Evolutionary conservation across 148 eudicot genomes (phyloP).

Genomic region (Cornus kousa): DNA sequence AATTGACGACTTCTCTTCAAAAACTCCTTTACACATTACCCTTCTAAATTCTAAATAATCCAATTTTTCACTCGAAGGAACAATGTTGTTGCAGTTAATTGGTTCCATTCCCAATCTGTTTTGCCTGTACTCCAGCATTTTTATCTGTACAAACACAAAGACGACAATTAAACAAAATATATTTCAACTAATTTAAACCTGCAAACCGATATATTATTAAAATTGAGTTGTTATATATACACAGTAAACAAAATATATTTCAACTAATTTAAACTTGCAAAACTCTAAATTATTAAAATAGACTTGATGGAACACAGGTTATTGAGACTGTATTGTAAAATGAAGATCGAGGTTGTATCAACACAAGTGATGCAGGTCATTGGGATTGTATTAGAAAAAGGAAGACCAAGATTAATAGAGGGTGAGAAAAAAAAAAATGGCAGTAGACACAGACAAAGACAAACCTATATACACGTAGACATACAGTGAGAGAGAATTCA

Average conservation of each 20-base stretch:
- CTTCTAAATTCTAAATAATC: constrained; percentile 72
- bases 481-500: neutral
- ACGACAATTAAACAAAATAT: neutral
- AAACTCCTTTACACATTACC: constrained; percentile 64
- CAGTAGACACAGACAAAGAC: neutral
- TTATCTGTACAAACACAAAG: constrained; percentile 45
- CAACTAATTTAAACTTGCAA: neutral
- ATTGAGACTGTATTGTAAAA: neutral
- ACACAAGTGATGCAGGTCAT: too few species aligned
- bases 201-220: neutral
- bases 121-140: constrained; percentile 78
- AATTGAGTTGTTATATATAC: neutral
- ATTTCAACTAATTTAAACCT: neutral
- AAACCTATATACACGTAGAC: neutral
- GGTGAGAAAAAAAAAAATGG: neutral
- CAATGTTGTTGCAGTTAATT: constrained; percentile 44
- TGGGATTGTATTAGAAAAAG: too few species aligned
- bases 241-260: neutral
- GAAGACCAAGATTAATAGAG: too few species aligned
- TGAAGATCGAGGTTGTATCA: neutral
- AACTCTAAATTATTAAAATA: neutral
- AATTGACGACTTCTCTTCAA: constrained; percentile 76
- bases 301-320: neutral
- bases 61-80: constrained; percentile 32
- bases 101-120: constrained; percentile 69